Percentiles rank a stretch among this genome's conserved stretches.
Conservation (phyloP, 139 green algal genomes). For the Nannochloris sp. region DNA sequence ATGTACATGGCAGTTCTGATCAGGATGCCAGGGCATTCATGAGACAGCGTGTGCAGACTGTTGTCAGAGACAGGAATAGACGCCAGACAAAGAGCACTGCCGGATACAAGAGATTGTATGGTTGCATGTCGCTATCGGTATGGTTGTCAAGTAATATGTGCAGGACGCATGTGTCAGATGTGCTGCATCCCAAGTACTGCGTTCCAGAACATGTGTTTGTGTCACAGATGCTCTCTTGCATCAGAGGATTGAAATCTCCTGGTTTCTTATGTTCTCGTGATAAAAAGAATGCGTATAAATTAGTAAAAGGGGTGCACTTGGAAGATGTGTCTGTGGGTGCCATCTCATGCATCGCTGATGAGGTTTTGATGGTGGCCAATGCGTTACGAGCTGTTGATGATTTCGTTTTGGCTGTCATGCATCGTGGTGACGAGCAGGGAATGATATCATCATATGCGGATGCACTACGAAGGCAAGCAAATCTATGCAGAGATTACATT, state of each 20-base stretch:
- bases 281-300: not conserved
- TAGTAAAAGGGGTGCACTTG: no score
- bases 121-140: not conserved
- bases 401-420: no score
- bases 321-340: no score
- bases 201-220: not conserved
- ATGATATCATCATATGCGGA: no score
- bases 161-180: constrained; percentile 2
- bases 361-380: no score
- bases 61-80: not conserved
- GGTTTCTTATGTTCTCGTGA: not conserved
- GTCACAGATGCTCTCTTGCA: not conserved
- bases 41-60: not conserved
- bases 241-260: not conserved
- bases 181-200: not conserved
- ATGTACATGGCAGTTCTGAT: no score
- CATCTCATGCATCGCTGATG: no score
- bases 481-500: no score
- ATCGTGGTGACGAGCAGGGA: no score
- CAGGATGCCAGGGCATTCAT: not conserved
- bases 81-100: not conserved
- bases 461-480: no score
- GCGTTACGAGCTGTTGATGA: no score
- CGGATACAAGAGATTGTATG: not conserved
- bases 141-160: not conserved